Evolutionary conservation across 2,329 filamentous ascomycete genomes (phyloP).

Genomic region (Diaporthe humulicola): DNA sequence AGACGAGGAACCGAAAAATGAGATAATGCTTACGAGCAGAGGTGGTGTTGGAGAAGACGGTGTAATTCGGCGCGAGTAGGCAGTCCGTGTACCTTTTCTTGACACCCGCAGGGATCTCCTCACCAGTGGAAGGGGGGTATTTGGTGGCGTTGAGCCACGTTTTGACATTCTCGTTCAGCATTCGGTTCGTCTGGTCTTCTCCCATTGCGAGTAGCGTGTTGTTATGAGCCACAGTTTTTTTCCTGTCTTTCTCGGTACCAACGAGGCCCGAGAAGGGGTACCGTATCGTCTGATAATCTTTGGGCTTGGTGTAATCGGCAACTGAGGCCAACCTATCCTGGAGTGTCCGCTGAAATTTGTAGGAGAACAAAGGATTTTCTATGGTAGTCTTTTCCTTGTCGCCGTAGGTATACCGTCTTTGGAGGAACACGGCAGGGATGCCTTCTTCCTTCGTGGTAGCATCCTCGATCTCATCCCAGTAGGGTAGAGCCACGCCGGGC

Average conservation of each 20-base stretch:
- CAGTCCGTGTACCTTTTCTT: background rate
- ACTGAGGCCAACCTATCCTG: background rate
- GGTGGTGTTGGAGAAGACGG: background rate
- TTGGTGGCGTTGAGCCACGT: background rate
- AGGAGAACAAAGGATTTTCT: background rate
- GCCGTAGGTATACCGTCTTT: background rate
- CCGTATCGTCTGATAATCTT: background rate
- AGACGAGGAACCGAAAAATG: too few relatives aligned
- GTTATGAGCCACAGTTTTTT: background rate
- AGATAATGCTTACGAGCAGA: too few relatives aligned
- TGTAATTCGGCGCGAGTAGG: background rate
- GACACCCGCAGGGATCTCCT: background rate
- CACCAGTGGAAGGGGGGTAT: too few relatives aligned
- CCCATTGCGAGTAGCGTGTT: background rate
- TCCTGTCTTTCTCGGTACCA: background rate
- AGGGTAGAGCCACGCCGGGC: background rate
- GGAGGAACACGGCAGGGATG: background rate
- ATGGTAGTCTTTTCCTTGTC: background rate
- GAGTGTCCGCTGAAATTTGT: background rate
- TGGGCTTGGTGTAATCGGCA: background rate
- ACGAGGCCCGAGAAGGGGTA: background rate
- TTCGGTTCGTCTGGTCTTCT: background rate
- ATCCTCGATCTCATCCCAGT: background rate
- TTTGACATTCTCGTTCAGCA: background rate
- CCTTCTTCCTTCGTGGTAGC: background rate